Evolutionary conservation across 1,284 basidiomycete species (phyloP), one percentile per base, ranked within the genome.

Genomic region (Pascua guehoae): DNA sequence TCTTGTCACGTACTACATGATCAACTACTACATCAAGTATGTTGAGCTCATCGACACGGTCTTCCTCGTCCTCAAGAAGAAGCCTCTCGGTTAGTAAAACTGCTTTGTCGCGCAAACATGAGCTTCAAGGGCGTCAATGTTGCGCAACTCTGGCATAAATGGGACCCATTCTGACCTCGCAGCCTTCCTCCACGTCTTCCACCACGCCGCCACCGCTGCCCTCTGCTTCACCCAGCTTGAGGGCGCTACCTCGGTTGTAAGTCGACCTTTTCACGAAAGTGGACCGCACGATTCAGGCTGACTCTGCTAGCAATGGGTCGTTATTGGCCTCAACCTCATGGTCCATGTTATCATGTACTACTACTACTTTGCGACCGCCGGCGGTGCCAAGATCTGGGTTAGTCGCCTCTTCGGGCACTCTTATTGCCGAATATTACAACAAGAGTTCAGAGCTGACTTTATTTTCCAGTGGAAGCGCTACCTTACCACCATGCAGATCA

Each of bases 301-400:
- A 32, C 24, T 32, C 24, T 32, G 24, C 24, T 32, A 32, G 90
- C 96, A 95, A 63, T 99, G 96, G 96, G 86, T 94, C 63, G 90
- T 93, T 63, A 98, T 99, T 76, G 79, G 82, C 55, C 85, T 97
- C 68, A 99, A 99, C 81, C 82, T 98, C 58, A 79, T 84, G 57
- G 96, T 99, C 49, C 96, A 99, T 79, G 93, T 98, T 71, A 80
- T 98, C 69, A 99, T 99, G 96, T 98, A 96, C 81, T 96, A 98
- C 79, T 97, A 97, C 81, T 96, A 96, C 80, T 96, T 87, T 78
- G 92, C 91, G 44, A 96, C 94, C 54, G 92, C 94, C 54, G 91
- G 92, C 70, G 94, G 94, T 67, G 88, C 88, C 71, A 90, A 84
- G 79, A 91, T 97, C 79, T 97, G 94, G 94, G 91, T 91, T 76